Conservation (phyloP, 371 early-diverging fungal species). For the Mucor velutinosus region DNA sequence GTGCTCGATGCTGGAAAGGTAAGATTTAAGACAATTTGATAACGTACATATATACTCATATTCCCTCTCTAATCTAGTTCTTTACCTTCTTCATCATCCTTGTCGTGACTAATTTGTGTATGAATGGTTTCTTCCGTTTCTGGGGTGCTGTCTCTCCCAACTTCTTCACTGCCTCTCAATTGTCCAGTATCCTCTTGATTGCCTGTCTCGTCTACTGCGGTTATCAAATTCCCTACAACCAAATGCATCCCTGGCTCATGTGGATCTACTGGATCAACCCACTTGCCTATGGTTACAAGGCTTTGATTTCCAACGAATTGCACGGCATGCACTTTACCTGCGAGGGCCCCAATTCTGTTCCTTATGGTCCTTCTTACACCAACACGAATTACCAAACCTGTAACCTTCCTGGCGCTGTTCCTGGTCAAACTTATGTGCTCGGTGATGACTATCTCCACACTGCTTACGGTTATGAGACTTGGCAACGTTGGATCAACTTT, state of each 20-base stretch:
- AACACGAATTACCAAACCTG: constrained; percentile 55
- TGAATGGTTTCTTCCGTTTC: constrained; percentile 67
- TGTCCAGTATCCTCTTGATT: constrained; percentile 58
- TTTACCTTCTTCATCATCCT: constrained; percentile 57
- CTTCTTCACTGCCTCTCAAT: constrained; percentile 59
- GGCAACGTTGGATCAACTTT: constrained; percentile 64
- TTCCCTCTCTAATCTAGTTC: constrained; percentile 30
- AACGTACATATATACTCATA: not conserved
- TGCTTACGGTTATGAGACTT: constrained; percentile 40
- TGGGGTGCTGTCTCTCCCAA: constrained; percentile 60
- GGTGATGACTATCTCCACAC: constrained; percentile 56
- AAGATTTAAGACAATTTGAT: constrained; percentile 7
- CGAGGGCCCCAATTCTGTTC: constrained; percentile 43
- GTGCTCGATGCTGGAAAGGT: constrained; percentile 56
- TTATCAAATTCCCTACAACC: constrained; percentile 61
- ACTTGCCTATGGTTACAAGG: constrained; percentile 67
- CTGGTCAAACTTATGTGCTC: constrained; percentile 44
- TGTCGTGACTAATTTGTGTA: constrained; percentile 51
- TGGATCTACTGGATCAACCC: constrained; percentile 78
- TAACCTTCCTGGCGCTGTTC: constrained; percentile 50
- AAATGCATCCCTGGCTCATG: constrained; percentile 73
- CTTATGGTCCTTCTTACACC: constrained; percentile 49
- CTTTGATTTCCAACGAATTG: constrained; percentile 71
- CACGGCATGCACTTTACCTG: constrained; percentile 39
- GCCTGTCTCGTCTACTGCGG: constrained; percentile 66